These are phyloP conservation scores for Sugiyamaella paludigena DNA, from an alignment of 1,139 yeast species.

Conservation along the genomic window DNA sequence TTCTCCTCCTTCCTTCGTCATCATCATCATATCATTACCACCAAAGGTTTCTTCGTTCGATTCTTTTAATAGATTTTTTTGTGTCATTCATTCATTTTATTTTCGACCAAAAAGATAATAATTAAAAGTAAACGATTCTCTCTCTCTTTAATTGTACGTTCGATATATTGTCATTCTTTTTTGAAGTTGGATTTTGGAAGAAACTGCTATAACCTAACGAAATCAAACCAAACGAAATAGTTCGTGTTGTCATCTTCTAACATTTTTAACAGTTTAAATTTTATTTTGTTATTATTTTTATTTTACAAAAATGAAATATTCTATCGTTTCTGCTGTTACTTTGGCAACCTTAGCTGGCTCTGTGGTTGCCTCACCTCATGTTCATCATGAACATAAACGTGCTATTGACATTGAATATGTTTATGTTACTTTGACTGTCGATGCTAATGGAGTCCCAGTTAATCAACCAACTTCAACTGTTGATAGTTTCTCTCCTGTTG, in stretches of 20 bases:
- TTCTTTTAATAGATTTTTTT: background rate
- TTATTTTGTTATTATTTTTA: background rate
- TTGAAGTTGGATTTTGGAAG: too few species aligned
- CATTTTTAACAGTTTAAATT: background rate
- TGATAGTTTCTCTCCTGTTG: conserved; percentile 24
- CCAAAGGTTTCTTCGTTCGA: background rate
- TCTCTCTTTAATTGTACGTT: background rate
- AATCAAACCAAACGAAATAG: too few species aligned
- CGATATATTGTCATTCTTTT: background rate
- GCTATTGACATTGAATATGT: conserved; percentile 77
- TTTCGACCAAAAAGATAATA: too few species aligned
- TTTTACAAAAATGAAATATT: conserved; percentile 31
- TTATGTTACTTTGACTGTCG: conserved; percentile 73
- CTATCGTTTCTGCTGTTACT: conserved; percentile 40
- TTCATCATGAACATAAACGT: conserved; percentile 58
- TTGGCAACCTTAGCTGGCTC: conserved; percentile 45
- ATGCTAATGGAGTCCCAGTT: conserved; percentile 57
- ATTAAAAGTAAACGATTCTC: too few species aligned
- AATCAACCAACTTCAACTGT: conserved; percentile 25
- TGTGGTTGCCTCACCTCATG: conserved; percentile 42
- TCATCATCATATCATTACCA: background rate
- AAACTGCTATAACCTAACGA: too few species aligned
- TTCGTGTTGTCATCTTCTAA: background rate
- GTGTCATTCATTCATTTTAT: too few species aligned
- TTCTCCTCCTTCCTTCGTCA: background rate